Percentiles rank a stretch among this genome's conserved stretches.
Conservation (phyloP, 257 asterid species). For the Paulownia fortunei region DNA sequence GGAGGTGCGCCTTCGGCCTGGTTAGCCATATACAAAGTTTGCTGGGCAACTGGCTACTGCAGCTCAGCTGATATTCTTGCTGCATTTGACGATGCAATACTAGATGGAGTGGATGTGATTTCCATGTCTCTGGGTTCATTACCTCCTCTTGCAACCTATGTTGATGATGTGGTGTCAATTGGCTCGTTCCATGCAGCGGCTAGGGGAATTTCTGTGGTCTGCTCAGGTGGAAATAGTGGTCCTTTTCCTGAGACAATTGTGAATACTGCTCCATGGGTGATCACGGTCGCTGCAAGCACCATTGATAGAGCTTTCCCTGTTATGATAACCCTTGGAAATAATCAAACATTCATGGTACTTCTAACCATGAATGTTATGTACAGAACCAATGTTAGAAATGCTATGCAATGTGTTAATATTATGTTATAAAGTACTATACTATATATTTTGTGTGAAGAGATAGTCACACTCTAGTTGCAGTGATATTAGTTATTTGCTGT, state of each 20-base stretch:
- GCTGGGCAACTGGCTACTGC: slow-evolving; percentile 48
- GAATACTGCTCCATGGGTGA: slow-evolving; percentile 48
- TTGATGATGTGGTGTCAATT: slow-evolving; percentile 36
- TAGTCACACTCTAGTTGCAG: too few species aligned
- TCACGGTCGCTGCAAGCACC: slow-evolving; percentile 43
- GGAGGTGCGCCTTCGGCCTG: slow-evolving; percentile 49
- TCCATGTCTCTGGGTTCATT: slow-evolving; percentile 38
- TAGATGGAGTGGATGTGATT: slow-evolving; percentile 43
- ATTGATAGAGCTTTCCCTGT: slow-evolving; percentile 38
- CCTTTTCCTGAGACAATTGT: slow-evolving; percentile 44
- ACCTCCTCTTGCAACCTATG: slow-evolving; percentile 33
- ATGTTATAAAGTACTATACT: too few species aligned
- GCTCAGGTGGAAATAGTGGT: slow-evolving; percentile 48
- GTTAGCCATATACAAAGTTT: slow-evolving; percentile 50
- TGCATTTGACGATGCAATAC: slow-evolving; percentile 46
- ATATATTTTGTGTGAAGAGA: too few species aligned
- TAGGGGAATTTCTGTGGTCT: slow-evolving; percentile 45
- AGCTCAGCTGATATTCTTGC: slow-evolving; percentile 49
- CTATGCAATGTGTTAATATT: too few species aligned
- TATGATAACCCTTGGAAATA: slow-evolving; percentile 35
- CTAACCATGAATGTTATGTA: neutral
- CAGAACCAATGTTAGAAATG: too few species aligned
- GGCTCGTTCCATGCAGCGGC: slow-evolving; percentile 45
- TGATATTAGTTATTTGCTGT: neutral
- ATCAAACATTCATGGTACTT: slow-evolving; percentile 36